Conservation (phyloP, 208 protist species). For the Trypanosoma melophagium region DNA sequence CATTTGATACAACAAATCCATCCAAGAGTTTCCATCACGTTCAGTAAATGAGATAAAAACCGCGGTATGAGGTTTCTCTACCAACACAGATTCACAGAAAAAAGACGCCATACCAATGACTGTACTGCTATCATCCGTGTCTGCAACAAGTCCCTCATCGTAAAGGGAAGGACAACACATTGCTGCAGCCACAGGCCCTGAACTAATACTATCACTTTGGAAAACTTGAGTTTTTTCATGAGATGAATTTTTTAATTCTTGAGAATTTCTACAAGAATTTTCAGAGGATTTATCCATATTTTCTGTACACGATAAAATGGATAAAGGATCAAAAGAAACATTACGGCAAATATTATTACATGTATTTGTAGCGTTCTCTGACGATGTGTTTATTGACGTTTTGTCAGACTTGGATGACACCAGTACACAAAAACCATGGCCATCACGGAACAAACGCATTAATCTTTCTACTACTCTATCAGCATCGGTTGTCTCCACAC, state of each 20-base stretch:
- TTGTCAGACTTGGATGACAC: not conserved
- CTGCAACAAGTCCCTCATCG: not conserved
- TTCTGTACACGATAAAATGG: too few species aligned
- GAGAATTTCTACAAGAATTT: too few species aligned
- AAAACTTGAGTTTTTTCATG: too few species aligned
- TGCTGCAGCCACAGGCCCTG: too few species aligned
- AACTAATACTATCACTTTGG: too few species aligned
- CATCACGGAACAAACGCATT: not conserved
- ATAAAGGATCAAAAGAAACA: too few species aligned
- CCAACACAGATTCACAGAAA: slow-evolving; percentile 9
- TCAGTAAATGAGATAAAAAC: slow-evolving; percentile 7
- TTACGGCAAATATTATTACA: slow-evolving; percentile 1
- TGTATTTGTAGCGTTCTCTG: not conserved
- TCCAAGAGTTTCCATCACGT: slow-evolving; percentile 6
- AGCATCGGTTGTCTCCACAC: not conserved
- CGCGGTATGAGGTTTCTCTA: too few species aligned
- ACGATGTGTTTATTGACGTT: not conserved
- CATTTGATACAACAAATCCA: slow-evolving; percentile 14
- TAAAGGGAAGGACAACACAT: not conserved
- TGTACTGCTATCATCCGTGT: not conserved
- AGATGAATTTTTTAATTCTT: too few species aligned
- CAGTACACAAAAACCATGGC: slow-evolving; percentile 1
- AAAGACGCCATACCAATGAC: slow-evolving; percentile 2
- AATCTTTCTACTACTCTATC: not conserved
- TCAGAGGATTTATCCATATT: too few species aligned